Conservation (phyloP, 345 rosid genomes). For the Odontarrhena argentea region DNA sequence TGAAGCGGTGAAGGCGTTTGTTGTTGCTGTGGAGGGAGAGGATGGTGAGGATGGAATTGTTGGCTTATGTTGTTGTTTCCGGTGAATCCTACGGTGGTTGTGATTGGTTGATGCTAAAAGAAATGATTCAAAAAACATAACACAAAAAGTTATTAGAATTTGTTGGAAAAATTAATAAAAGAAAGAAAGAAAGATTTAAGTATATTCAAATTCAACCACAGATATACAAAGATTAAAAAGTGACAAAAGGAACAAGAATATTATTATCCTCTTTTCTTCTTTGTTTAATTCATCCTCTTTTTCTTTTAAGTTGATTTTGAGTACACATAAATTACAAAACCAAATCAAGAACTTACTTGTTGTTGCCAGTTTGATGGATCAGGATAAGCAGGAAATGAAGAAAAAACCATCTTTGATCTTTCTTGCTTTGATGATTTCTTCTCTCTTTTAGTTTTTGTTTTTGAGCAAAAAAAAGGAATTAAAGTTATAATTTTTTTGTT, state of each 20-base stretch:
- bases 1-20: conserved; percentile 37
- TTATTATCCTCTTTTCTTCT: conserved; percentile 36
- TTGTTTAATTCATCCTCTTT: conserved; percentile 22
- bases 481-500: conserved; percentile 18
- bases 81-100: conserved; percentile 48
- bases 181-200: conserved; percentile 33
- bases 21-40: conserved; percentile 41
- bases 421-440: conserved; percentile 33
- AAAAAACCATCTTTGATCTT: conserved; percentile 43
- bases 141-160: conserved; percentile 21
- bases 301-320: conserved; percentile 21
- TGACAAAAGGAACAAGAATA: conserved; percentile 46
- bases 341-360: conserved; percentile 41
- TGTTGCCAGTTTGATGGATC: conserved; percentile 49
- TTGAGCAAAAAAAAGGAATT: conserved; percentile 31
- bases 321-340: background rate
- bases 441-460: conserved; percentile 17
- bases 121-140: conserved; percentile 24
- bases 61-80: conserved; percentile 43
- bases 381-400: conserved; percentile 41
- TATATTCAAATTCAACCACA: conserved; percentile 47
- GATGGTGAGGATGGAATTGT: conserved; percentile 39
- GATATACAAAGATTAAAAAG: conserved; percentile 39
- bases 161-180: conserved; percentile 18
- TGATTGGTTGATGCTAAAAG: conserved; percentile 43